Evolutionary conservation across 2,329 filamentous ascomycete species (phyloP).

Genomic region (Delphinella strobiligena): DNA sequence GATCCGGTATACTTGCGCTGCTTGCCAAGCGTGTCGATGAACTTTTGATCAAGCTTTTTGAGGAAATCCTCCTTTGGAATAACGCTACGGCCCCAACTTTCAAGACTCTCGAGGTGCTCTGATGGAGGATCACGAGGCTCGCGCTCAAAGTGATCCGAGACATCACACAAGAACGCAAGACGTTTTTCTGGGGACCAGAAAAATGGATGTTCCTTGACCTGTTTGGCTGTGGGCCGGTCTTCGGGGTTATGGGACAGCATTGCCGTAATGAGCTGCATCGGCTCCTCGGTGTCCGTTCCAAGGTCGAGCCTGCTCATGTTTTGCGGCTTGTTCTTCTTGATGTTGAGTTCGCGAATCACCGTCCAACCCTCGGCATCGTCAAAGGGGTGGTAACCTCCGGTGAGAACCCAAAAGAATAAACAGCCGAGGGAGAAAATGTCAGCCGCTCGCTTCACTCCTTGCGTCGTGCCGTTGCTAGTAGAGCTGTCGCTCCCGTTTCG

Average conservation of each 20-base stretch:
- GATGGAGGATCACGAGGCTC: slow-evolving; percentile 78
- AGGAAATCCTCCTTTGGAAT: slow-evolving; percentile 64
- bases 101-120: slow-evolving; percentile 46
- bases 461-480: slow-evolving; percentile 32
- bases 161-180: slow-evolving; percentile 85
- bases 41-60: slow-evolving; percentile 60
- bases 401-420: slow-evolving; percentile 98
- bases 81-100: slow-evolving; percentile 25
- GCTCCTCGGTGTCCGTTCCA: slow-evolving; percentile 76
- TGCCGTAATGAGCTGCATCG: slow-evolving; percentile 69
- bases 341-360: slow-evolving; percentile 75
- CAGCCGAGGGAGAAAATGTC: slow-evolving; percentile 95
- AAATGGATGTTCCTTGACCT: slow-evolving; percentile 87
- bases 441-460: slow-evolving; percentile 81
- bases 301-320: slow-evolving; percentile 37
- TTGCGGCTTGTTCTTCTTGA: slow-evolving; percentile 76
- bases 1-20: slow-evolving; percentile 88
- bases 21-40: slow-evolving; percentile 82
- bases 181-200: slow-evolving; percentile 90
- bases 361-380: slow-evolving; percentile 91
- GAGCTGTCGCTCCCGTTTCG: slow-evolving; percentile 51
- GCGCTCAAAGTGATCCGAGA: slow-evolving; percentile 92
- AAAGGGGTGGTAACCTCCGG: slow-evolving; percentile 82
- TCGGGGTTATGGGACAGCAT: slow-evolving; percentile 64
- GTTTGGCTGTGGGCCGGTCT: slow-evolving; percentile 56